Evolutionary conservation across 371 early-diverging fungal genomes (phyloP).

Genomic region (Massospora cicadina): DNA sequence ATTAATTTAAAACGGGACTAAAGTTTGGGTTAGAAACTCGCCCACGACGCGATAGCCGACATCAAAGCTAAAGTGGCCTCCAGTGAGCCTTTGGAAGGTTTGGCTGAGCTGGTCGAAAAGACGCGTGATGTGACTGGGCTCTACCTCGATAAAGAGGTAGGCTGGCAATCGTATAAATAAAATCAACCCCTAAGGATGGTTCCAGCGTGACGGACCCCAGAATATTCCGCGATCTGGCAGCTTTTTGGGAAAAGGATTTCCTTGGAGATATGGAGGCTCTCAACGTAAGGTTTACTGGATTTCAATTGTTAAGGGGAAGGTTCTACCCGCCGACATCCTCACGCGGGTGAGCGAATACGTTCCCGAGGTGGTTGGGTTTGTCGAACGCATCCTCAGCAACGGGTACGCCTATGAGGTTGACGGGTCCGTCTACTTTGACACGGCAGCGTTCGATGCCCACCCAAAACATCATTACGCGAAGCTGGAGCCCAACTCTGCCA

Average conservation of each 20-base stretch:
- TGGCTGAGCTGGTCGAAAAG: not conserved
- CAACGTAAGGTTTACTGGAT: slow-evolving; percentile 32
- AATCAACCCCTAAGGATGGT: slow-evolving; percentile 31
- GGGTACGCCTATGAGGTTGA: slow-evolving; percentile 89
- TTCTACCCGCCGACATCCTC: slow-evolving; percentile 79
- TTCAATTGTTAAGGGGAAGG: slow-evolving; percentile 17
- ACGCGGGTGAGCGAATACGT: slow-evolving; percentile 98
- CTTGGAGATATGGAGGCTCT: slow-evolving; percentile 92
- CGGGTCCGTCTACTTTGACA: slow-evolving; percentile 98
- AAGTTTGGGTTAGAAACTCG: not conserved
- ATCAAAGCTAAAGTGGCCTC: not conserved
- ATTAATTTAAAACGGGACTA: not conserved
- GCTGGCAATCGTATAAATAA: not conserved
- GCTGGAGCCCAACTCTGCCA: slow-evolving; percentile 75
- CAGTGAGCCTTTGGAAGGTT: not conserved
- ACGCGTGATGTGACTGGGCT: slow-evolving; percentile 27
- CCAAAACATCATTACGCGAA: slow-evolving; percentile 81
- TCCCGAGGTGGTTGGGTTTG: slow-evolving; percentile 82
- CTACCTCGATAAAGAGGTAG: slow-evolving; percentile 37
- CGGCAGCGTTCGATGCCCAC: slow-evolving; percentile 66
- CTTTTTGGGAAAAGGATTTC: slow-evolving; percentile 92
- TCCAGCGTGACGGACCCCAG: slow-evolving; percentile 61
- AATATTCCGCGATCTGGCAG: slow-evolving; percentile 78
- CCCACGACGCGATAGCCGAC: not conserved
- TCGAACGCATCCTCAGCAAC: slow-evolving; percentile 81